A percentile compares a stretch with the other conserved stretches of the same genome.
Evolutionary conservation across 768 basidiomycete genomes (phyloP).

Genomic region (Peribolospora baueri): DNA sequence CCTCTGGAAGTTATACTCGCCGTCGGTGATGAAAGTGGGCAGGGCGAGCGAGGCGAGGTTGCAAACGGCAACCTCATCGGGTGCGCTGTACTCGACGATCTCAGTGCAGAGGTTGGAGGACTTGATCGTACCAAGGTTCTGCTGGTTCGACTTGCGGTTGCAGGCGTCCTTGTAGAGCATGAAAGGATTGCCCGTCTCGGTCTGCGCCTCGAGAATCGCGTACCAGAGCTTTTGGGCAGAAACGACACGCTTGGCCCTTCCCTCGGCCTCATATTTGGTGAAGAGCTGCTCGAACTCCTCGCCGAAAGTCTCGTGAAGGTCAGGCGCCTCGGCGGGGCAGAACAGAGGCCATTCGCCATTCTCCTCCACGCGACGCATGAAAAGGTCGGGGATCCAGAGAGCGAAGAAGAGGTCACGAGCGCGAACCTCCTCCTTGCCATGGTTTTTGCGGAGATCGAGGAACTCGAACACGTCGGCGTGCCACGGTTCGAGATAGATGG

Average conservation of each 20-base stretch:
- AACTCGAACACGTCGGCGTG: conserved; percentile 94
- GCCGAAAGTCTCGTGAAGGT: conserved; percentile 63
- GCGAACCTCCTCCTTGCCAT: conserved; percentile 90
- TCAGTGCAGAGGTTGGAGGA: conserved; percentile 97
- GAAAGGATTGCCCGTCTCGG: conserved; percentile 96
- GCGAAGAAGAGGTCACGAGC: conserved; percentile 95
- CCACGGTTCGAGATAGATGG: conserved; percentile 98
- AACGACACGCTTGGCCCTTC: conserved; percentile 55
- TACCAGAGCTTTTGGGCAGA: conserved; percentile 98
- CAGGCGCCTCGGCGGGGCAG: conserved; percentile 90
- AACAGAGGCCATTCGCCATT: conserved; percentile 84
- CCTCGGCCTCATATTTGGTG: conserved; percentile 69
- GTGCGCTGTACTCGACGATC: conserved; percentile 92
- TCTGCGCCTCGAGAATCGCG: conserved; percentile 83
- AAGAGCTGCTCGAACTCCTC: conserved; percentile 72
- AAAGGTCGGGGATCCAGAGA: conserved; percentile 90
- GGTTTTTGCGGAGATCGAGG: conserved; percentile 92
- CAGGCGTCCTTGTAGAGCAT: conserved; percentile 96
- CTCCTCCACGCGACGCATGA: conserved; percentile 91
- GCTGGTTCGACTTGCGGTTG: conserved; percentile 93
- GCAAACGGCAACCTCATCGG: conserved; percentile 94
- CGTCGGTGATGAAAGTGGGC: conserved; percentile 49
- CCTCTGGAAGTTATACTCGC: conserved; percentile 70
- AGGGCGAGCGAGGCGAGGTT: conserved; percentile 92
- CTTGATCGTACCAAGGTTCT: conserved; percentile 96